Evolutionary conservation across 2,329 filamentous ascomycete species (phyloP), one percentile per base, ranked within the genome.

Genomic region (Myotisia sp.): DNA sequence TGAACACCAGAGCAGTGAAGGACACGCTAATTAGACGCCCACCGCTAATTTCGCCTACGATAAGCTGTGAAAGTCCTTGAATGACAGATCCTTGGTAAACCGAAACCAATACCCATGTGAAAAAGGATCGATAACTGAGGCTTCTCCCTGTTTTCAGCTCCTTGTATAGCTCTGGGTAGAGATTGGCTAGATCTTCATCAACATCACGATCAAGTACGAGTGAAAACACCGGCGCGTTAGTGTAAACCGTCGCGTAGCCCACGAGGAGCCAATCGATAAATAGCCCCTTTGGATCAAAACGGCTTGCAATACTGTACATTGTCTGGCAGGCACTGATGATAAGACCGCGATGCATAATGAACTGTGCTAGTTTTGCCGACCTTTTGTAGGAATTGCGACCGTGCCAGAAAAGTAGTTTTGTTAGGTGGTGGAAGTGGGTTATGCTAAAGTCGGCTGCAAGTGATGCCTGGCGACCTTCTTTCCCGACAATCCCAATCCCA

Each of bases 401-500:
- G 54, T 98, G 92, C 90, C 92, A 98, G 23, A 98, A 85, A n/a
- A 98, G 71, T 1, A 98, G 70, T 58, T 95, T 98, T 32, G 87
- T 92, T 13, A 98, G 64, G 54, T 98, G 85, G 50, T 77, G 81
- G 59, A 98, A 98, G 49, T 94, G 86, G 40, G 85, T 83, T 47
- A 98, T 92, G 39, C 80, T 90, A 58, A 98, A 98, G 55, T 98
- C 90, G 7, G 90, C 92, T 0, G 92, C 92, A 29, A 98, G 68
- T 51, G 80, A 90, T 22, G 90, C 90, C 63, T 98, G 90, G 14
- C 83, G 76, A 21, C 90, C 90, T 63, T 98, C 90, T 63, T 98
- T 98, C 40, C 90, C 90, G 1, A 95, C 90, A 42, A 98, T 98
- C 41, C 90, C 90, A 17, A 98, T 87, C 40, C 92, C 92, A 0